Conservation (phyloP, 169 alveolate species). For the Amoebophrya sp. region DNA sequence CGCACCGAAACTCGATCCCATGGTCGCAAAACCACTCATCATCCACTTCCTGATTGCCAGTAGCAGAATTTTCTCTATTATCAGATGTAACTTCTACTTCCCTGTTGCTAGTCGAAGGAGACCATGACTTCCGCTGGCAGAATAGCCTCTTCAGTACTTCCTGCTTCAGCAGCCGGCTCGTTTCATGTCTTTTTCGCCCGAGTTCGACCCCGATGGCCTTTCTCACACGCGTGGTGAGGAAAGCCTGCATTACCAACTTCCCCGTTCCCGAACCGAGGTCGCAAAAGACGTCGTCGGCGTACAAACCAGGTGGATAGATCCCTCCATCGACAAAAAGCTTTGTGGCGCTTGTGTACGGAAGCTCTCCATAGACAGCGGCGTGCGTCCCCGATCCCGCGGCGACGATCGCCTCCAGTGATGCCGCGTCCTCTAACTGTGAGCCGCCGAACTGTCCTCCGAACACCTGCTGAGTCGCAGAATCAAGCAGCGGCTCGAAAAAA, state of each 20-base stretch:
- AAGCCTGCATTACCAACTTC: neutral
- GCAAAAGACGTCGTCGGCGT: conserved; percentile 8
- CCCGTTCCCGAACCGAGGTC: neutral
- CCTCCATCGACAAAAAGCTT: too few relatives aligned
- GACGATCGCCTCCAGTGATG: too few relatives aligned
- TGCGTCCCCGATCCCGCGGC: too few relatives aligned
- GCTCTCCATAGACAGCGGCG: too few relatives aligned
- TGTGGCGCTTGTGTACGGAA: too few relatives aligned
- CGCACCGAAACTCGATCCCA: neutral
- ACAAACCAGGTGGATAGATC: too few relatives aligned
- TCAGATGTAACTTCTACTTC: neutral
- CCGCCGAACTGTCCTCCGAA: too few relatives aligned
- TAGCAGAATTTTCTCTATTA: neutral
- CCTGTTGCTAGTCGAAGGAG: neutral
- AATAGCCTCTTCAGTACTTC: neutral
- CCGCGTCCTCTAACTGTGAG: too few relatives aligned
- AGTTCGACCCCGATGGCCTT: neutral
- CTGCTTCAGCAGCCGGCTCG: neutral
- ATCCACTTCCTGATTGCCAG: neutral
- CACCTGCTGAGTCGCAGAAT: too few relatives aligned
- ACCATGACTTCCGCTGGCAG: too few relatives aligned
- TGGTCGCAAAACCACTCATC: neutral
- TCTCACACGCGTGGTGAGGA: neutral
- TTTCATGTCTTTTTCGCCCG: neutral
- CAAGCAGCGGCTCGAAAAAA: too few relatives aligned